These are phyloP conservation scores for Solanum clarkiae DNA, from an alignment of 257 asterid species.

Conservation along the genomic window DNA sequence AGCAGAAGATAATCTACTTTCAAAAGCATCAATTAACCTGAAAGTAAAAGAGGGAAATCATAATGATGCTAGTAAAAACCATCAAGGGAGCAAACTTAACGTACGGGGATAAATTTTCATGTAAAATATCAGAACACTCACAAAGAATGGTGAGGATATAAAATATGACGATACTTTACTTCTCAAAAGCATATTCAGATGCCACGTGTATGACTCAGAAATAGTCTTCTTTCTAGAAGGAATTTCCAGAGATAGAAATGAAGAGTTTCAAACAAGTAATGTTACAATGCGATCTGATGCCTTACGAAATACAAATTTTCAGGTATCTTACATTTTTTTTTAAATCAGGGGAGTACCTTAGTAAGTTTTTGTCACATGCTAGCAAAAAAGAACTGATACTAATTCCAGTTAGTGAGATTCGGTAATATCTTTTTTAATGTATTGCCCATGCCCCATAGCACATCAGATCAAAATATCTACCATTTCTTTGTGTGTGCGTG, in stretches of 20 bases:
- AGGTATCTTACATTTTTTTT: background rate
- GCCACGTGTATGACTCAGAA: background rate
- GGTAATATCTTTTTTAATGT: background rate
- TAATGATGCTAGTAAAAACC: background rate
- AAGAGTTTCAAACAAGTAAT: background rate
- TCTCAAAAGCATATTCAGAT: background rate
- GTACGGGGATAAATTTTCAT: background rate
- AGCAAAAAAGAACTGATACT: background rate
- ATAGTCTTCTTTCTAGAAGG: background rate
- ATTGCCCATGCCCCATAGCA: background rate
- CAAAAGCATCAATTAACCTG: slow-evolving; percentile 81
- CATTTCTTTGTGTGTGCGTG: background rate
- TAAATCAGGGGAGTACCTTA: background rate
- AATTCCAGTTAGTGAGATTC: background rate
- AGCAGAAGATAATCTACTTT: slow-evolving; percentile 43
- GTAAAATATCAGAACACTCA: background rate
- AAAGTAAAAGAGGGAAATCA: background rate
- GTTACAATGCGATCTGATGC: background rate
- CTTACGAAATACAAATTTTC: background rate
- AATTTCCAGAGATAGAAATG: background rate
- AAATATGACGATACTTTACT: background rate
- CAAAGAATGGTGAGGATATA: background rate
- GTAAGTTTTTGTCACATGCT: background rate
- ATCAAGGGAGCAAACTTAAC: background rate
- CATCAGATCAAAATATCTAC: background rate